Percentiles rank a stretch among this genome's conserved stretches.
Conservation (phyloP, 257 asterid species). For the Rauvolfia tetraphylla region DNA sequence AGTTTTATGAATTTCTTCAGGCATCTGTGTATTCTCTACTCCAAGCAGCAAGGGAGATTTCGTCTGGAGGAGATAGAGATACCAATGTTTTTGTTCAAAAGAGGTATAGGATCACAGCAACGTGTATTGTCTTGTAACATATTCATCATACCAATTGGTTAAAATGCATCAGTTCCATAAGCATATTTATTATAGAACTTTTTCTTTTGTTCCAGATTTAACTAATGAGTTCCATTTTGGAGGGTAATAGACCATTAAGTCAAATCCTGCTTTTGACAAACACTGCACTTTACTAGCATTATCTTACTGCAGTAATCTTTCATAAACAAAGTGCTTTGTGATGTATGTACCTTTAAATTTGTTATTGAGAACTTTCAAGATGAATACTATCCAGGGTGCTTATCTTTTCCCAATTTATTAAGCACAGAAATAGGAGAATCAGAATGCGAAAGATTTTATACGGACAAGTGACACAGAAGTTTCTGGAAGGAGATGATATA, state of each 20-base stretch:
- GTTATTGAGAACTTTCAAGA: not conserved
- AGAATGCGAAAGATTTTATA: not conserved
- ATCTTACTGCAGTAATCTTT: not conserved
- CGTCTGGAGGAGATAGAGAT: constrained; percentile 90
- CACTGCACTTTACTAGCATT: not conserved
- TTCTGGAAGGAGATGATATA: not conserved
- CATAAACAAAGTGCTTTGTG: not conserved
- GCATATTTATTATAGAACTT: not conserved
- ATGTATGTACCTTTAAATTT: not conserved
- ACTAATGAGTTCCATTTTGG: not conserved
- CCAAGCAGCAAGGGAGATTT: constrained; percentile 80
- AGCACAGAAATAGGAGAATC: not conserved
- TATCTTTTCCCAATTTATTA: not conserved
- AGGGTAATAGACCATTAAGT: not conserved
- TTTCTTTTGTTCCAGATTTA: not conserved
- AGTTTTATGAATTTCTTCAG: constrained; percentile 42
- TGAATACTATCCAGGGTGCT: not conserved
- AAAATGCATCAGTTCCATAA: not conserved
- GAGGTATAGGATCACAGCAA: constrained; percentile 43
- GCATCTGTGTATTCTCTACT: constrained; percentile 87
- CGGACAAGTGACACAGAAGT: not conserved
- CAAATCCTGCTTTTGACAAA: not conserved
- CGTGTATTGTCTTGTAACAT: not conserved
- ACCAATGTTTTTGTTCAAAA: constrained; percentile 73
- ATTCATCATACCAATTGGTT: not conserved